These are phyloP conservation scores for Penicillium sp. DNA, from an alignment of 2,329 filamentous ascomycete species.

Conservation along the genomic window DNA sequence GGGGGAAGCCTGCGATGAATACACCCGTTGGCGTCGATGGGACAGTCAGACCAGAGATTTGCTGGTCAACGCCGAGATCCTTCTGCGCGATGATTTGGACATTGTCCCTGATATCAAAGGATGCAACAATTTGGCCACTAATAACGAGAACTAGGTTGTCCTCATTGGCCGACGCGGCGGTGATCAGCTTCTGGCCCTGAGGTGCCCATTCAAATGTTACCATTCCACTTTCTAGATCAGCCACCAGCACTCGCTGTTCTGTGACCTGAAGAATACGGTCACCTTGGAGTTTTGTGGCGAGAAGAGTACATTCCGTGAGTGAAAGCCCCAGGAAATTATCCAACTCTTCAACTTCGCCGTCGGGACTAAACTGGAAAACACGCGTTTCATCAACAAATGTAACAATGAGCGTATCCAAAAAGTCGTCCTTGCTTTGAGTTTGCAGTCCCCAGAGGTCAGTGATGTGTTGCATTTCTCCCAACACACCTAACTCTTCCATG, in stretches of 20 bases:
- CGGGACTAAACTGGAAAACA: constrained; percentile 70
- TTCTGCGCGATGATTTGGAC: constrained; percentile 61
- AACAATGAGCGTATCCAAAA: constrained; percentile 69
- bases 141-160: constrained; percentile 70
- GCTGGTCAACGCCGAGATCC: constrained; percentile 64
- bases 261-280: constrained; percentile 76
- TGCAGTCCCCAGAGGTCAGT: constrained; percentile 71
- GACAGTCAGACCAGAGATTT: constrained; percentile 82
- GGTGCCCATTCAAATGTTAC: constrained; percentile 50
- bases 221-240: constrained; percentile 56
- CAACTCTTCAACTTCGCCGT: constrained; percentile 82
- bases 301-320: constrained; percentile 69
- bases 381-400: constrained; percentile 83
- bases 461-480: constrained; percentile 75
- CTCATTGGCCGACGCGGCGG: constrained; percentile 72
- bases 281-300: constrained; percentile 64
- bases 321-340: constrained; percentile 70
- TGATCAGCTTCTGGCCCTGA: constrained; percentile 59
- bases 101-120: constrained; percentile 62
- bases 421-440: constrained; percentile 45
- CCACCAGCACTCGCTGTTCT: constrained; percentile 59
- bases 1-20: constrained; percentile 85
- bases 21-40: constrained; percentile 62
- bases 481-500: constrained; percentile 78
- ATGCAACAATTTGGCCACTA: constrained; percentile 70